Base-by-base conservation (phyloP, 2,329 filamentous ascomycete species). In the Alternaria infectoria region DNA sequence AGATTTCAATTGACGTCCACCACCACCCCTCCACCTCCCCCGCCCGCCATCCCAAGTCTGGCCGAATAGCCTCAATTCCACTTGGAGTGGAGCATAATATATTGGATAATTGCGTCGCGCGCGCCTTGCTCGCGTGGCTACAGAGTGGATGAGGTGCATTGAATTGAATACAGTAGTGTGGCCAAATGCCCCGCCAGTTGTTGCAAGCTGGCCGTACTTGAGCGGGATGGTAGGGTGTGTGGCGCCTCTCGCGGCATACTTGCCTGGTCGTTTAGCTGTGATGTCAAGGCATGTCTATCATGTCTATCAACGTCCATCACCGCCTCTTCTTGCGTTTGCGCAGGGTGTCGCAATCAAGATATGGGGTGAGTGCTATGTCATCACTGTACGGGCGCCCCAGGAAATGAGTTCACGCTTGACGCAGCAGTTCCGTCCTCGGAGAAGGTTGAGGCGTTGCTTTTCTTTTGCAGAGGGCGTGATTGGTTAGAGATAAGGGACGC, bases 401-500 rank as follows among this genome's bases (percentile, higher is more conserved):
- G 21, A 40, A 46, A 64, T 40, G 52, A 46, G 45, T 61, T 59
- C 30, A 54, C 66, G 62, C 61, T 52, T 62, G 59, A 67, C 59
- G 64, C 57, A 57, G 57, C 45, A 28, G 45, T 67, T 54, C 52
- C 65, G 62, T 63, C 46, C 62, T 67, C 66, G 65, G 66, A 67
- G 54, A 61, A 47, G 47, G 49, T 25, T 17, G 21, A 47, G 51
- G 21, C 30, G 32, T n/a, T 59, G 50, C 28, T 30, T 59, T 51
- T 30, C 23, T 32, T 43, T 40, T 45, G 21, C 12, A 5, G n/a
- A 43, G 26, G 25, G 4, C 26, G 56, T 60, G 57, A 75, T 74
- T 76, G 74, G 74, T 50, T 60, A 69, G 65, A 70, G 74, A 76
- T 75, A 77, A 74, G 62, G 59, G 28, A 12, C 32, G 51, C 64